Evolutionary conservation across 306 rosid species (phyloP).

Genomic region (Prunus mume): DNA sequence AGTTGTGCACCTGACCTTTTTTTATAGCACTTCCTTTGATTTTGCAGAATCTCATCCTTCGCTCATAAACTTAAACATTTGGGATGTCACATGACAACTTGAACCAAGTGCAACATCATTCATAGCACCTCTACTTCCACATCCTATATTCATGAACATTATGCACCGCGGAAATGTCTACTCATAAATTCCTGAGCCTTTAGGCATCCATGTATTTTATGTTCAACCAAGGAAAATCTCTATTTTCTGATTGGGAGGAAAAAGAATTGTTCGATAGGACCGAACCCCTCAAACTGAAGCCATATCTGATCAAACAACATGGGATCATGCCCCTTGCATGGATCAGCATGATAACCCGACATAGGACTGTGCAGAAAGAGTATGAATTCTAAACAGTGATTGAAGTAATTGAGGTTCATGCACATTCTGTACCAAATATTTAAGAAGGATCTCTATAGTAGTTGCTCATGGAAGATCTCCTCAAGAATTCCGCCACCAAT

Average conservation of each 20-base stretch:
- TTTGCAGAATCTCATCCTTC: slow-evolving; percentile 77
- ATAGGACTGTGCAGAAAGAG: neutral
- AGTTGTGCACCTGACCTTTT: slow-evolving; percentile 62
- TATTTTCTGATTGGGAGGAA: slow-evolving; percentile 46
- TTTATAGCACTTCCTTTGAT: slow-evolving; percentile 56
- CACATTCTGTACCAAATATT: neutral
- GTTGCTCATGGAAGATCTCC: slow-evolving; percentile 49
- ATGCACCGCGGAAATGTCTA: slow-evolving; percentile 59
- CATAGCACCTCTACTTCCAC: slow-evolving; percentile 70
- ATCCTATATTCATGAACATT: slow-evolving; percentile 70
- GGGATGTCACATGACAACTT: slow-evolving; percentile 64
- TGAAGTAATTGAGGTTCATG: neutral
- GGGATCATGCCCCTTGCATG: neutral
- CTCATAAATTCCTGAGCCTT: slow-evolving; percentile 58
- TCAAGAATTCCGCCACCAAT: slow-evolving; percentile 63
- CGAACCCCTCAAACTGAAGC: slow-evolving; percentile 74
- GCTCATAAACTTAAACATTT: slow-evolving; percentile 66
- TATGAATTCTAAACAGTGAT: neutral
- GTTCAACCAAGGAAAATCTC: slow-evolving; percentile 67
- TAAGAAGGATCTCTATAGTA: slow-evolving; percentile 5
- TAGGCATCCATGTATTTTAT: slow-evolving; percentile 60
- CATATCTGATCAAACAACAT: slow-evolving; percentile 38
- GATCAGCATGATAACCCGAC: neutral
- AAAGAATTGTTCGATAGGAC: slow-evolving; percentile 62
- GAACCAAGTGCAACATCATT: slow-evolving; percentile 74